Evolutionary conservation across 2,329 filamentous ascomycete species (phyloP).

Genomic region (Grosmannia clavigera): DNA sequence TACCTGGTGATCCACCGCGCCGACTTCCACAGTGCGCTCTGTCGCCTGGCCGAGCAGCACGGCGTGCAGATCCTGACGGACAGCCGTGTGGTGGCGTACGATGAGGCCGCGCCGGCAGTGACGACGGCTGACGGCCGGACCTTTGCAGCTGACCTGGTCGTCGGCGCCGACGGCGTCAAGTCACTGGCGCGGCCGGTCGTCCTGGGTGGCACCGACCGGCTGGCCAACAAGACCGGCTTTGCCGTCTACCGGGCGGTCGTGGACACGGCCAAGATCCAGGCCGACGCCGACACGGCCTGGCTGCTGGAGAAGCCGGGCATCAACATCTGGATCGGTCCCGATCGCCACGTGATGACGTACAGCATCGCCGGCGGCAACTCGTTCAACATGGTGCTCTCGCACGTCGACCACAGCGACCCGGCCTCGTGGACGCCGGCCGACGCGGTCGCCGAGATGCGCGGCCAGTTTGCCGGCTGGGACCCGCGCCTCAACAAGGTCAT

Average conservation of each 20-base stretch:
- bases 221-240: background rate
- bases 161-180: background rate
- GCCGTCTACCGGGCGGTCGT: background rate
- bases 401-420: conserved; percentile 24
- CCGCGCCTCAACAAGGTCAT: conserved; percentile 21
- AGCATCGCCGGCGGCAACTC: conserved; percentile 27
- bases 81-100: background rate
- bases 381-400: conserved; percentile 34
- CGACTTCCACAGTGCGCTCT: conserved; percentile 8
- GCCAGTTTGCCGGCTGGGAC: conserved; percentile 27
- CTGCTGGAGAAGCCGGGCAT: conserved; percentile 24
- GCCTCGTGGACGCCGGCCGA: background rate
- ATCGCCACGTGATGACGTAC: conserved; percentile 33
- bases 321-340: conserved; percentile 29
- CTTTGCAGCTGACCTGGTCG: background rate
- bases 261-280: conserved; percentile 18
- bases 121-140: background rate
- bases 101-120: background rate
- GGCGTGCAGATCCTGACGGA: background rate
- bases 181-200: background rate
- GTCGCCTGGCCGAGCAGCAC: background rate
- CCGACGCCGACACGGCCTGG: conserved; percentile 24
- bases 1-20: conserved; percentile 22
- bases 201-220: background rate
- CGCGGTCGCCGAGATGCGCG: background rate